Percentiles rank a stretch among this genome's conserved stretches.
Evolutionary conservation across 306 rosid species (phyloP).

Genomic region (Corylus heterophylla): DNA sequence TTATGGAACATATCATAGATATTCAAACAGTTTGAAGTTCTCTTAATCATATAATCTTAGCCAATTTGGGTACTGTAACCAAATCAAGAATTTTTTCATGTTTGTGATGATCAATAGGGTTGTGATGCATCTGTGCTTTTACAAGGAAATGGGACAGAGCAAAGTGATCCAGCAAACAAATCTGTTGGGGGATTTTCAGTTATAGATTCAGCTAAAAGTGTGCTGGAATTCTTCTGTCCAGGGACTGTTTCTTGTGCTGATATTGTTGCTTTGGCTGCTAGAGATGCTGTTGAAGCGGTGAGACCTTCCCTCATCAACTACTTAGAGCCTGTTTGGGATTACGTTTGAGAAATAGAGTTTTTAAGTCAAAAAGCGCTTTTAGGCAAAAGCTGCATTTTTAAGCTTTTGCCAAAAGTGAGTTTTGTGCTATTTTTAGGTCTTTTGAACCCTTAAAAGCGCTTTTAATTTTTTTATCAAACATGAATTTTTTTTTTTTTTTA

Average conservation of each 20-base stretch:
- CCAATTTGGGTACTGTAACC: neutral
- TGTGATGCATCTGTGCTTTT: constrained; percentile 86
- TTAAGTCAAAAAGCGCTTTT: too few relatives aligned
- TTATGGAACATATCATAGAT: too few relatives aligned
- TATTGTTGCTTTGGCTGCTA: constrained; percentile 80
- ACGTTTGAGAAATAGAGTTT: too few relatives aligned
- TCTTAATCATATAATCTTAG: neutral
- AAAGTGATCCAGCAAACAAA: constrained; percentile 75
- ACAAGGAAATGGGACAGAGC: constrained; percentile 75
- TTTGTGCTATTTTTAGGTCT: too few relatives aligned
- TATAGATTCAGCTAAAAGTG: constrained; percentile 72
- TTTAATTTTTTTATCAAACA: too few relatives aligned
- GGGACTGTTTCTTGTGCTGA: constrained; percentile 91
- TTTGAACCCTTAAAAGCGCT: too few relatives aligned
- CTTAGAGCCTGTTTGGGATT: neutral
- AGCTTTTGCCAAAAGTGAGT: too few relatives aligned
- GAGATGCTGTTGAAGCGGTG: constrained; percentile 89
- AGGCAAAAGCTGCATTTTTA: too few relatives aligned
- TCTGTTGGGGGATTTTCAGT: constrained; percentile 82
- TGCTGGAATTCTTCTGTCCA: constrained; percentile 69
- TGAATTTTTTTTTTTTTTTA: too few relatives aligned
- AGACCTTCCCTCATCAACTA: constrained; percentile 26
- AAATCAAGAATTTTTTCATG: neutral
- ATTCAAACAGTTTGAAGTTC: too few relatives aligned
- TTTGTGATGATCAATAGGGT: constrained; percentile 49